phyloP scores from a whole-genome alignment of 2,329 filamentous ascomycete genomes.

The Hymenoscyphus salicellus region DNA sequence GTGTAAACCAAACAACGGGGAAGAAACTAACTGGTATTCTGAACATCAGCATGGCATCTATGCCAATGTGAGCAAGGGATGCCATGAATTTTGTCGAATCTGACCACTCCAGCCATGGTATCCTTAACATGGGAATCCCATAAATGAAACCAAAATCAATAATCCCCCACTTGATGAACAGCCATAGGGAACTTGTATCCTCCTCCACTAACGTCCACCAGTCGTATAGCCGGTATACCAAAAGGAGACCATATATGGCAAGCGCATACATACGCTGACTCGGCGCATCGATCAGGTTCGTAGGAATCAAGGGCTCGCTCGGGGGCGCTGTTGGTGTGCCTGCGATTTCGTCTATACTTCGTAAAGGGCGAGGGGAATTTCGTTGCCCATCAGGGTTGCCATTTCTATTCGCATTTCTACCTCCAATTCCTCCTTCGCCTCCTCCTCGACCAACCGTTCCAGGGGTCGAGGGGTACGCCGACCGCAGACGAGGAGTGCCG shows the following conservation, averaged over 20 bases:
- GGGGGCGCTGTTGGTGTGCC: conserved; percentile 16
- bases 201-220: conserved; percentile 75
- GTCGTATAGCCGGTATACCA: conserved; percentile 84
- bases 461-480: conserved; percentile 77
- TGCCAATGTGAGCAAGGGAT: conserved; percentile 67
- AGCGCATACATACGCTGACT: conserved; percentile 85
- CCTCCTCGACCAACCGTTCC: conserved; percentile 38
- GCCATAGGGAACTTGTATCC: conserved; percentile 80
- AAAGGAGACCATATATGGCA: conserved; percentile 71
- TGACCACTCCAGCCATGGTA: conserved; percentile 97
- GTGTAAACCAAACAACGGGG: conserved; percentile 9
- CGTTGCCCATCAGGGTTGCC: conserved; percentile 7
- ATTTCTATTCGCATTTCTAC: conserved; percentile 28
- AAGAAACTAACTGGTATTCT: conserved; percentile 64
- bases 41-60: conserved; percentile 90
- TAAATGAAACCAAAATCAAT: conserved; percentile 87
- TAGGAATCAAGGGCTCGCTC: conserved; percentile 68
- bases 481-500: conserved; percentile 76
- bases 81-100: conserved; percentile 59
- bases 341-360: conserved; percentile 26
- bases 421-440: conserved; percentile 7
- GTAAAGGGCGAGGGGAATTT: conserved; percentile 25
- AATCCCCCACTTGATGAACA: conserved; percentile 90
- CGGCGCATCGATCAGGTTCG: conserved; percentile 80
- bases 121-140: conserved; percentile 78